Evolutionary conservation across 1,284 basidiomycete species (phyloP), one percentile per base, ranked within the genome.

Genomic region (Cutaneotrichosporon sp.): DNA sequence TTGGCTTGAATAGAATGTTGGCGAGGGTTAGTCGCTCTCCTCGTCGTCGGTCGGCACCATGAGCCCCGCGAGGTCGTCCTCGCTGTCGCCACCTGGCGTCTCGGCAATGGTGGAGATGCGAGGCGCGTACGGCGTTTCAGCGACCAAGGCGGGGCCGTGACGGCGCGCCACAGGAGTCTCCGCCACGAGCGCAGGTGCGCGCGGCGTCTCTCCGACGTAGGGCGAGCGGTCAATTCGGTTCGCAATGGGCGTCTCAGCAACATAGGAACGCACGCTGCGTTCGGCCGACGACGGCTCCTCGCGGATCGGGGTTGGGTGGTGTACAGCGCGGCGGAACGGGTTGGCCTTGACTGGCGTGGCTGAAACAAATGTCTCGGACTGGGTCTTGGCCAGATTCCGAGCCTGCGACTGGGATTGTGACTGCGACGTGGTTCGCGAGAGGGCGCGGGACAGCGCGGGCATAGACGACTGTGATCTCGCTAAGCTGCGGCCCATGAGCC

Each of bases 21-120:
- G 51, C 7, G 31, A 7, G 6, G 36, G 56, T 9, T 30, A 51
- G 21, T 55, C 65, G 32, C 52, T 61, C 10, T 70, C 71, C 65
- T 75, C 75, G 40, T 77, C 77, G 64, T 79, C 77, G 5, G 77
- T 79, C 69, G 73, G 73, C 46, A 77, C 76, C 77, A 77, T 77
- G 22, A 77, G 60, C 7, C 71, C 76, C 1, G 56, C 77, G 22
- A 77, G 55, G 14, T 70, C 65, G 64, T 73, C 75, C 49, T 74
- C 74, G 49, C 53, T 53, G 22, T 47, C 51, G 16, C 53, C 42
- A 26, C 53, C 53, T 16, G 65, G 65, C 49, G 65, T 60, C 26
- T 65, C 61, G n/a, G 52, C 58, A 10, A 66, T 38, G 8, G 51
- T 56, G 14, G 13, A 16, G 10, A 34, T 32, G 6, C 34, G 52